Conservation (phyloP, 2,329 filamentous ascomycete genomes). For the Verticillium nonalfalfae region DNA sequence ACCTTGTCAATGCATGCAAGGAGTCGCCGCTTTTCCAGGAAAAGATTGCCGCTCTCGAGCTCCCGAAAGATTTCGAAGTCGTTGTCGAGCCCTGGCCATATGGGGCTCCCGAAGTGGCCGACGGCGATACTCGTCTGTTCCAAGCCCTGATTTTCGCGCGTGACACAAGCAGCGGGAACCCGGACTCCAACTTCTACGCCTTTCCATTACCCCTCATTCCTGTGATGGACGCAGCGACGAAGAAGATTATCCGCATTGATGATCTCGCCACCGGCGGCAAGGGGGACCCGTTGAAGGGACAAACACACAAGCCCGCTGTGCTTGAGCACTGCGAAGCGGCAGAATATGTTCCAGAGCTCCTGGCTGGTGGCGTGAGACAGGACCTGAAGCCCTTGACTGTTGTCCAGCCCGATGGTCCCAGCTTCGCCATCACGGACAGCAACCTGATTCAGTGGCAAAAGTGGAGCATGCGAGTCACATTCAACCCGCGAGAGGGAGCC, state of each 20-base stretch:
- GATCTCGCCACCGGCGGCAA: slow-evolving; percentile 25
- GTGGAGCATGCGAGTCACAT: slow-evolving; percentile 54
- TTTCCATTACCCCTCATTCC: slow-evolving; percentile 41
- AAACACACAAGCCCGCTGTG: slow-evolving; percentile 1
- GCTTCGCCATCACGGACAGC: slow-evolving; percentile 41
- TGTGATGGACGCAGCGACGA: slow-evolving; percentile 24
- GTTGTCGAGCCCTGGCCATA: slow-evolving; percentile 39
- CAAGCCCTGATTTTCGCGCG: slow-evolving; percentile 25
- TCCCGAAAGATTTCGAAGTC: slow-evolving; percentile 22
- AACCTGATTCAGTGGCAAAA: slow-evolving; percentile 38
- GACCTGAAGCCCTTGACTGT: slow-evolving; percentile 57
- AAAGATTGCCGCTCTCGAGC: slow-evolving; percentile 18
- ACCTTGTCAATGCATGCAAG: slow-evolving; percentile 21
- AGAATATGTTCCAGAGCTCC: slow-evolving; percentile 33
- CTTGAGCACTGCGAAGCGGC: not conserved
- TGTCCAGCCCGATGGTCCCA: slow-evolving; percentile 53
- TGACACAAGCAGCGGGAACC: slow-evolving; percentile 20
- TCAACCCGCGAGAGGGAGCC: slow-evolving; percentile 52
- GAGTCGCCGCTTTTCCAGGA: slow-evolving; percentile 22
- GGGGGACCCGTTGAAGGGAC: slow-evolving; percentile 11
- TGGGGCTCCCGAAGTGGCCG: slow-evolving; percentile 19
- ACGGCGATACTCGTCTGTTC: slow-evolving; percentile 23
- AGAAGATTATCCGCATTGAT: slow-evolving; percentile 24
- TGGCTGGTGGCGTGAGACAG: slow-evolving; percentile 30
- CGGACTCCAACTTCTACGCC: slow-evolving; percentile 43